Base-by-base conservation (phyloP, 2,329 filamentous ascomycete species). In the Phyllosticta capitalensis region DNA sequence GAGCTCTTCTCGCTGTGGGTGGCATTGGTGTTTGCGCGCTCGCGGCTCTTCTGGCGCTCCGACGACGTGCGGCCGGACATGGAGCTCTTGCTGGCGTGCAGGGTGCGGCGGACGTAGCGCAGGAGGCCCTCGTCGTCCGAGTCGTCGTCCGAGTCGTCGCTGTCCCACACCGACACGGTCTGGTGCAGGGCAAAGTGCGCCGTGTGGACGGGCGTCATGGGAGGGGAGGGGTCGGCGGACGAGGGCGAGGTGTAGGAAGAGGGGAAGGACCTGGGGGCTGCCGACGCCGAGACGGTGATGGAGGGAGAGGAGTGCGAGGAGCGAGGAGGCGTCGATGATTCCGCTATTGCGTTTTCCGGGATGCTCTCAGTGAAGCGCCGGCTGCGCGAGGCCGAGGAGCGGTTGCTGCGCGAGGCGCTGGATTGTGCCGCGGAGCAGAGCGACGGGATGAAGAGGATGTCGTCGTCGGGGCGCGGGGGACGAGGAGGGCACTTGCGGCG, bases 401-500 rank as follows among this genome's bases (percentile, higher is more conserved):
- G 38, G 38, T 45, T 45, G 38, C 38, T 45, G 17, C 38, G 38
- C 12, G 3, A 5, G 14, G 38, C 38, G 45, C 48, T 55, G 2
- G 58, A 28, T 10, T 55, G 58, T 5, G 58, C 52, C 17, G 53
- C 51, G 1, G 52, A 52, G n/a, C 52, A 51, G 20, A 52, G 26
- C 12, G 52, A 48, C 6, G 55, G 58, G 38, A 59, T 54, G 52
- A 59, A 38, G 24, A 58, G 51, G 5, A 48, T 19, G 5, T 55
- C 58, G 7, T 59, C 58, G 4, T 59, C 58, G 4, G 58, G 58
- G 21, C 58, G 58, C 5, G 52, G 58, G 1, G 58, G 58, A 14
- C 58, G 45, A n/a, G 53, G 45, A 26, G 58, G 58, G 28, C 58
- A 59, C 28, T 59, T 55, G 48, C 53, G 56, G 9, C 22, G 56